A percentile compares a stretch with the other conserved stretches of the same genome.
These are phyloP conservation scores for Testicularia cyperi DNA, from an alignment of 1,284 basidiomycete species.

Conservation along the genomic window DNA sequence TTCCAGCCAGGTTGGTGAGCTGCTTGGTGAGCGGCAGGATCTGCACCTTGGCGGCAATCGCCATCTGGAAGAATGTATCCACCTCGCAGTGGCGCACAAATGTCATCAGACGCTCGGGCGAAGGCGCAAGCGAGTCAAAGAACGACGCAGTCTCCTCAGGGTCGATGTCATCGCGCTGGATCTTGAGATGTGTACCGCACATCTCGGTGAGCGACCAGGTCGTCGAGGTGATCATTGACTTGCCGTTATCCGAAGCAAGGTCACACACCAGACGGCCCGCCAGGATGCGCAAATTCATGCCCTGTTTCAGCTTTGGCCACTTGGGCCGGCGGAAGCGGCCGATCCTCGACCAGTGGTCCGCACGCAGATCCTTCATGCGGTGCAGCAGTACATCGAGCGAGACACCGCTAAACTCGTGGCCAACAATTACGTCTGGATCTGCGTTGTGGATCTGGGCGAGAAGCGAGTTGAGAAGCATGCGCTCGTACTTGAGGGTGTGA, in stretches of 20 bases:
- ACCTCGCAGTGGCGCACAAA: slow-evolving; percentile 91
- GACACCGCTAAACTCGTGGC: slow-evolving; percentile 91
- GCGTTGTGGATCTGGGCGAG: slow-evolving; percentile 80
- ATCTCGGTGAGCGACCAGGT: slow-evolving; percentile 97
- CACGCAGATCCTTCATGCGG: slow-evolving; percentile 74
- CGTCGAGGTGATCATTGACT: slow-evolving; percentile 71
- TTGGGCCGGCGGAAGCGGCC: slow-evolving; percentile 84
- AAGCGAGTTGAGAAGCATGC: slow-evolving; percentile 79
- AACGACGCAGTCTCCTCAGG: slow-evolving; percentile 88
- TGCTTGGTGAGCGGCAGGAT: slow-evolving; percentile 86
- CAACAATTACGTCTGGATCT: slow-evolving; percentile 92
- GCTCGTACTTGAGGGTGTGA: slow-evolving; percentile 72
- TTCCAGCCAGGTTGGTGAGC: slow-evolving; percentile 94
- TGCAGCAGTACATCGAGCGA: slow-evolving; percentile 87
- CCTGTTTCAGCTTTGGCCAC: slow-evolving; percentile 74
- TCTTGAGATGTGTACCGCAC: slow-evolving; percentile 79
- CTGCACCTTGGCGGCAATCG: slow-evolving; percentile 85
- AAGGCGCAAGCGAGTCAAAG: slow-evolving; percentile 80
- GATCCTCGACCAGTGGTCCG: slow-evolving; percentile 87
- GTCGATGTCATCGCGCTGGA: slow-evolving; percentile 68
- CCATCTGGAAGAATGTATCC: slow-evolving; percentile 95
- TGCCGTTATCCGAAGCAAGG: slow-evolving; percentile 88
- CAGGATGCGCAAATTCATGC: slow-evolving; percentile 79
- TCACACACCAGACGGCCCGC: slow-evolving; percentile 88
- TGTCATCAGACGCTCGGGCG: slow-evolving; percentile 76